These are phyloP conservation scores for Edaphochlamys debaryana DNA, from an alignment of 139 green algal species.

Conservation along the genomic window DNA sequence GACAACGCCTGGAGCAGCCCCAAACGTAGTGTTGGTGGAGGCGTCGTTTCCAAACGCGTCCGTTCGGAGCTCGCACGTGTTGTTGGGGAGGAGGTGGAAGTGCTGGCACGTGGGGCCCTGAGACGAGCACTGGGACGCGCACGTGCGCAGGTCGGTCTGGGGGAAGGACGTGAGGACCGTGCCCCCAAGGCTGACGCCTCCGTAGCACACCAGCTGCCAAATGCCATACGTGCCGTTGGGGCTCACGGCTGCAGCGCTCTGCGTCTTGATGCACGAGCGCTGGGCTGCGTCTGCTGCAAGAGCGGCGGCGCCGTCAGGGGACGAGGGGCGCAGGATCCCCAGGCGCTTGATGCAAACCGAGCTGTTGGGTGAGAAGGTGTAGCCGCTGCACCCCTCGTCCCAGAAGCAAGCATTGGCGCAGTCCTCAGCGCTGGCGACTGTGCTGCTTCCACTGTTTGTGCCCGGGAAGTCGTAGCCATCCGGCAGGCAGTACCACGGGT, in stretches of 20 bases:
- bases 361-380: not conserved
- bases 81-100: not conserved
- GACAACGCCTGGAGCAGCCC: not conserved
- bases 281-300: too few relatives aligned
- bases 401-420: not conserved
- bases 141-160: not conserved
- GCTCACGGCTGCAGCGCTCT: too few relatives aligned
- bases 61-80: not conserved
- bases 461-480: not conserved
- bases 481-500: slow-evolving; percentile 15
- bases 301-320: too few relatives aligned
- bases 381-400: not conserved
- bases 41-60: too few relatives aligned
- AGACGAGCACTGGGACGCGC: not conserved
- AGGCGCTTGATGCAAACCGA: too few relatives aligned
- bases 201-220: not conserved
- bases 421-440: not conserved
- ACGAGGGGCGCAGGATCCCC: too few relatives aligned
- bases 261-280: slow-evolving; percentile 6
- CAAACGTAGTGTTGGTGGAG: not conserved
- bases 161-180: not conserved
- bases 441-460: not conserved
- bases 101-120: not conserved
- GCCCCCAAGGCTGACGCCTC: not conserved
- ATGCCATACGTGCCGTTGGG: too few relatives aligned